Conservation (phyloP, 768 basidiomycete genomes). For the Hericium coralloides region DNA sequence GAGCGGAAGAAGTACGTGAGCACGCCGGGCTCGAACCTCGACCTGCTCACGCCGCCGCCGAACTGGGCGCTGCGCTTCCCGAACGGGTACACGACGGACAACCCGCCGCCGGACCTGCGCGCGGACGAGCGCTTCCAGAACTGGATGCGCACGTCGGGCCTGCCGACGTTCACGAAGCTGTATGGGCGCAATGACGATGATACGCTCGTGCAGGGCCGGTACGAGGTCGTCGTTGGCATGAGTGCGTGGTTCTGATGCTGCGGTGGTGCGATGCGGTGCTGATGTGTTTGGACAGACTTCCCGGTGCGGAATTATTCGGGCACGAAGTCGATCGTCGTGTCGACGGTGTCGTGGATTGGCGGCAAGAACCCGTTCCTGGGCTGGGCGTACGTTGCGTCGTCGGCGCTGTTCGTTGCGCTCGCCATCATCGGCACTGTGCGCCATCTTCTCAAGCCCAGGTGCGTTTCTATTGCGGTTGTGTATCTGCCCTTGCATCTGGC, state of each 20-base stretch:
- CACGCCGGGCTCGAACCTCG: conserved; percentile 51
- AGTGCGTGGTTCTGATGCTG: conserved; percentile 44
- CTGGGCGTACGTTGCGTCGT: conserved; percentile 92
- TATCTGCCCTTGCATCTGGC: neutral
- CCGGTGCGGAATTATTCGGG: conserved; percentile 87
- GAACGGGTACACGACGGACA: conserved; percentile 54
- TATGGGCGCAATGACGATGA: conserved; percentile 86
- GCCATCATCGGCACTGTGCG: conserved; percentile 84
- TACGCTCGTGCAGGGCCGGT: conserved; percentile 60
- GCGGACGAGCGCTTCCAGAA: conserved; percentile 93
- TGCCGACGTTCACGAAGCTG: conserved; percentile 95
- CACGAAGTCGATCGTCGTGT: conserved; percentile 94
- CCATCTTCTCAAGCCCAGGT: conserved; percentile 91
- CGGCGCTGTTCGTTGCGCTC: conserved; percentile 79
- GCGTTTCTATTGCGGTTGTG: conserved; percentile 13
- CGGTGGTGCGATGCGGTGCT: neutral
- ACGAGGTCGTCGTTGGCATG: conserved; percentile 66
- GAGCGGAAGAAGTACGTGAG: conserved; percentile 84
- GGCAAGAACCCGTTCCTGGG: conserved; percentile 98
- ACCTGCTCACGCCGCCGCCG: conserved; percentile 80
- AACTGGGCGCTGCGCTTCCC: conserved; percentile 80
- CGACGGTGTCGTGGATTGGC: conserved; percentile 97
- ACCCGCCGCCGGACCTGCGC: conserved; percentile 64
- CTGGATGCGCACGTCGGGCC: conserved; percentile 98
- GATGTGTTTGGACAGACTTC: conserved; percentile 46